Percentiles rank a stretch among this genome's conserved stretches.
Conservation (phyloP, 2,329 filamentous ascomycete species). For the Fulvia fulva region DNA sequence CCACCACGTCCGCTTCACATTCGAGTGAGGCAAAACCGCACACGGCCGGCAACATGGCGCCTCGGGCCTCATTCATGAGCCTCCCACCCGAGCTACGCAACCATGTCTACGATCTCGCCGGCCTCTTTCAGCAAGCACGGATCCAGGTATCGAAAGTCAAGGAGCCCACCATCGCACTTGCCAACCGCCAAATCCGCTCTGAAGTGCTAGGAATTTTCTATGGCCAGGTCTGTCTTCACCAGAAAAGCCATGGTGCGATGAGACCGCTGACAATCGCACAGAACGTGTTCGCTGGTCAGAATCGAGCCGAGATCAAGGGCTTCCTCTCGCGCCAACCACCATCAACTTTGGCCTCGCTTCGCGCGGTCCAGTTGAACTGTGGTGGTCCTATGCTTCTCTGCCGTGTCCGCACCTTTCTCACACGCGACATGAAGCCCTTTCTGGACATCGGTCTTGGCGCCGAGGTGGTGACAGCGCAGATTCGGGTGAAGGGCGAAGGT, state of each 20-base stretch:
- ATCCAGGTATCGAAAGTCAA: not conserved
- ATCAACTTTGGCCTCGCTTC: not conserved
- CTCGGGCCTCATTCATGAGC: not conserved
- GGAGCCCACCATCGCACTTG: not conserved
- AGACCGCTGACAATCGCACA: not conserved
- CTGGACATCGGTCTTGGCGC: not conserved
- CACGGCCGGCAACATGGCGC: not conserved
- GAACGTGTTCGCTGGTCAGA: not conserved
- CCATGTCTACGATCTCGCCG: not conserved
- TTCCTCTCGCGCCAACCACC: not conserved
- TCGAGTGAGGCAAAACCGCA: no score
- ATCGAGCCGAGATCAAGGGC: not conserved
- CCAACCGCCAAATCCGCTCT: not conserved
- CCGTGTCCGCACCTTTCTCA: not conserved
- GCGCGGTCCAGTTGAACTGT: not conserved
- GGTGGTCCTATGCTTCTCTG: not conserved
- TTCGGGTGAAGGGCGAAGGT: not conserved
- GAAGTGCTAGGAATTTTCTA: not conserved
- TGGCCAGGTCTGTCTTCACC: not conserved
- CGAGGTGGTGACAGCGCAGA: not conserved
- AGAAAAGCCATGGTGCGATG: not conserved
- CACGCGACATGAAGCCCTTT: not conserved
- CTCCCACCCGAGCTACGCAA: not conserved
- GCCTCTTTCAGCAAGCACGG: not conserved
- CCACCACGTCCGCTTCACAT: not conserved